phyloP scores from a whole-genome alignment of 2,329 filamentous ascomycete genomes.

The Alternaria incomplexa region DNA sequence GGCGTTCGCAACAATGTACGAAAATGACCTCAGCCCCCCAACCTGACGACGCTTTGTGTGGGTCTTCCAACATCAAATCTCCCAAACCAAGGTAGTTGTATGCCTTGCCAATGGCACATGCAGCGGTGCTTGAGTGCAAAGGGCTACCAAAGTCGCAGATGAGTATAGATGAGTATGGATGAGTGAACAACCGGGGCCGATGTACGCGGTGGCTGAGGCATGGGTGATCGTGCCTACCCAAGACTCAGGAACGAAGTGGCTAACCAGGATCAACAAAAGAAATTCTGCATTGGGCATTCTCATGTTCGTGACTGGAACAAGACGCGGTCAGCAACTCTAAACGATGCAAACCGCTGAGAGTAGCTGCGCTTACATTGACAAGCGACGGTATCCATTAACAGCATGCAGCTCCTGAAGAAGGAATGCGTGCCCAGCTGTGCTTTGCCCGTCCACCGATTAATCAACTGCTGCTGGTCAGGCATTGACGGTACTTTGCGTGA shows the following conservation, averaged over 20 bases:
- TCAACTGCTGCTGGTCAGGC: neutral
- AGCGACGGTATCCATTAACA: neutral
- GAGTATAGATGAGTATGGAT: slow-evolving; percentile 8
- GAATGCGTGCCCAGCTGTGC: neutral
- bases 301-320: slow-evolving; percentile 11
- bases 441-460: neutral
- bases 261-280: neutral
- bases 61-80: slow-evolving; percentile 12
- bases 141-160: neutral
- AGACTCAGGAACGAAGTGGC: neutral
- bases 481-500: neutral
- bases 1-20: slow-evolving; percentile 33
- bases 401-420: neutral
- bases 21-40: slow-evolving; percentile 37
- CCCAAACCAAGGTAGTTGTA: slow-evolving; percentile 5
- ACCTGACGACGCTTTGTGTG: slow-evolving; percentile 34
- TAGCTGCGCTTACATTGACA: slow-evolving; percentile 9
- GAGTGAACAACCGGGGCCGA: slow-evolving; percentile 10
- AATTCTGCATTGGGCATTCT: neutral
- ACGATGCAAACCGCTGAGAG: slow-evolving; percentile 20
- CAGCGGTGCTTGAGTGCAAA: neutral
- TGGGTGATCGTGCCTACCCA: neutral
- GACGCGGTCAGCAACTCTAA: slow-evolving; percentile 24
- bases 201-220: slow-evolving; percentile 7
- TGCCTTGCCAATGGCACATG: slow-evolving; percentile 7